Conservation (phyloP, 1,284 basidiomycete genomes). For the Somion occarium region DNA sequence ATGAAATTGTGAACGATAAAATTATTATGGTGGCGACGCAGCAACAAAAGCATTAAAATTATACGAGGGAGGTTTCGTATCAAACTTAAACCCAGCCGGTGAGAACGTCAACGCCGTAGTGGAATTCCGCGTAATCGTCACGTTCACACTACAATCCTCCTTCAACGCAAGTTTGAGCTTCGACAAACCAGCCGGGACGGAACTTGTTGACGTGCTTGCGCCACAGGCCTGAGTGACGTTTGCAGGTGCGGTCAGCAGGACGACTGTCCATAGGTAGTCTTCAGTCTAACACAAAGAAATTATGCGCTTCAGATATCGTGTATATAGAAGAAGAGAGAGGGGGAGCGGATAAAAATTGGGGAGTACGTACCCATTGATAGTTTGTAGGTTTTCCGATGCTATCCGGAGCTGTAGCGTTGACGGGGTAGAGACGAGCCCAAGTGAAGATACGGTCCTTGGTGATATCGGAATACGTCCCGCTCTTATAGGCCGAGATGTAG, state of each 20-base stretch:
- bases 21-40: conserved; percentile 15
- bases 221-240: conserved; percentile 44
- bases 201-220: conserved; percentile 19
- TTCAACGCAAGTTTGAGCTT: conserved; percentile 38
- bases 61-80: conserved; percentile 25
- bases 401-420: conserved; percentile 31
- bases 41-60: conserved; percentile 41
- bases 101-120: conserved; percentile 22
- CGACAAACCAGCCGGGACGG: conserved; percentile 41
- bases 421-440: conserved; percentile 51
- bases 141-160: conserved; percentile 32
- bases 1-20: too few relatives aligned
- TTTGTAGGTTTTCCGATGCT: conserved; percentile 32
- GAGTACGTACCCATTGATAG: conserved; percentile 27
- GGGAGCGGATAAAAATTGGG: not conserved
- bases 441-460: conserved; percentile 55
- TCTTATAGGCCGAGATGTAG: conserved; percentile 62
- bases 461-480: conserved; percentile 55
- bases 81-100: conserved; percentile 27
- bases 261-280: conserved; percentile 38
- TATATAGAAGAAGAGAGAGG: not conserved
- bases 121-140: conserved; percentile 32
- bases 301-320: not conserved
- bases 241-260: conserved; percentile 37
- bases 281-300: conserved; percentile 17